A percentile compares a stretch with the other conserved stretches of the same genome.
phyloP scores from a whole-genome alignment of 805 yeast species.

The Wilhelminamyces savonicus region DNA sequence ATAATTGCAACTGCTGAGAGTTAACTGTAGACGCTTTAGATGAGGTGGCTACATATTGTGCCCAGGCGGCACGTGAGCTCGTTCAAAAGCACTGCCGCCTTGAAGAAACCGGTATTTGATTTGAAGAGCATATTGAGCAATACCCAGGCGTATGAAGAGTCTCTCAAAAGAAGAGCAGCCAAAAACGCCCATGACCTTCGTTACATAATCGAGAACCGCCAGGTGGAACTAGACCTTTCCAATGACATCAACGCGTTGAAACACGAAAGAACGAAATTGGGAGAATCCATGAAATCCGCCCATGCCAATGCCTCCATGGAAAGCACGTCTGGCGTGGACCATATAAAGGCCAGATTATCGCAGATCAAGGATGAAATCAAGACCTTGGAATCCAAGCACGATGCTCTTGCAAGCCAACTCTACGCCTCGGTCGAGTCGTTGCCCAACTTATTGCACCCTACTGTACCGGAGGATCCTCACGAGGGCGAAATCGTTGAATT shows the following conservation, averaged over 20 bases:
- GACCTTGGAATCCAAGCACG: slow-evolving; percentile 17
- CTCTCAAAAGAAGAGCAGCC: slow-evolving; percentile 21
- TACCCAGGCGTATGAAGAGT: slow-evolving; percentile 15
- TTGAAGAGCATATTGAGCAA: slow-evolving; percentile 7
- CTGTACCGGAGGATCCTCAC: slow-evolving; percentile 35
- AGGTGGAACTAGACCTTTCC: slow-evolving; percentile 14
- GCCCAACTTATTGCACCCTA: slow-evolving; percentile 56
- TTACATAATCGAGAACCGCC: slow-evolving; percentile 19
- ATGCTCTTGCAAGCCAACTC: slow-evolving; percentile 29
- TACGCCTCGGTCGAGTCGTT: slow-evolving; percentile 39
- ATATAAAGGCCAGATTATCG: slow-evolving; percentile 12
- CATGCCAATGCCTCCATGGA: background rate
- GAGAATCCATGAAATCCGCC: slow-evolving; percentile 13
- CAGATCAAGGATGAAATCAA: slow-evolving; percentile 20
- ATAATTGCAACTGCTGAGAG: no score
- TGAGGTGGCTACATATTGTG: no score
- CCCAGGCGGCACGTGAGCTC: slow-evolving; percentile 7
- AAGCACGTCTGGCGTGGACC: slow-evolving; percentile 4
- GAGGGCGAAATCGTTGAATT: slow-evolving; percentile 43
- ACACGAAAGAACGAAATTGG: slow-evolving; percentile 20
- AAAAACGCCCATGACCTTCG: no score
- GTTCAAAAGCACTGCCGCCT: slow-evolving; percentile 10
- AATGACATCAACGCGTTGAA: slow-evolving; percentile 19
- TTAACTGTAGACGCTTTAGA: no score
- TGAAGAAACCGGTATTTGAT: slow-evolving; percentile 9